These are phyloP conservation scores for Neoarthrinium moseri DNA, from an alignment of 2,329 filamentous ascomycete genomes.

Conservation along the genomic window DNA sequence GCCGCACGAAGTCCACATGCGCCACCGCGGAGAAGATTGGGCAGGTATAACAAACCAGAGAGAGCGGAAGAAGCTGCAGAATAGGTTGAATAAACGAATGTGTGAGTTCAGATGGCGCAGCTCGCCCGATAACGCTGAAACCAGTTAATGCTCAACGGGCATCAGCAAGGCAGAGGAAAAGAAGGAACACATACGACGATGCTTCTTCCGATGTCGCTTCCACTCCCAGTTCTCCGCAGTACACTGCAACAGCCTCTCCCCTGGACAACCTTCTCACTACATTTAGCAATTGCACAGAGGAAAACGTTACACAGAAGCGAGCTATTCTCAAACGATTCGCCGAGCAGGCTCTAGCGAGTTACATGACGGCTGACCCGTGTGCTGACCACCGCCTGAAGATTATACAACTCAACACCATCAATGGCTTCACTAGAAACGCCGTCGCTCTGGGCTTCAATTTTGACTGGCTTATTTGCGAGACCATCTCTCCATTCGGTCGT, in stretches of 20 bases:
- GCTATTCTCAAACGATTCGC: constrained; percentile 1
- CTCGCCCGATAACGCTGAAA: not conserved
- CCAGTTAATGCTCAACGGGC: too few relatives aligned
- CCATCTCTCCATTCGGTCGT: not conserved
- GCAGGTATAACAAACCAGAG: constrained; percentile 7
- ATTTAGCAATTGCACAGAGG: not conserved
- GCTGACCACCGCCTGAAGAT: constrained; percentile 6
- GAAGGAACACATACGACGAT: too few relatives aligned
- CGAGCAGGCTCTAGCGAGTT: constrained; percentile 8
- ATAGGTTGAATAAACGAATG: constrained; percentile 10
- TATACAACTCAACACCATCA: constrained; percentile 11
- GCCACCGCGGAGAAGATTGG: constrained; percentile 10
- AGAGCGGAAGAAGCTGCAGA: constrained; percentile 12
- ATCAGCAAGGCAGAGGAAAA: too few relatives aligned
- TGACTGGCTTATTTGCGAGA: constrained; percentile 8
- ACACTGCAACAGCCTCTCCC: too few relatives aligned
- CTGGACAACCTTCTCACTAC: too few relatives aligned
- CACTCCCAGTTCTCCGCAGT: too few relatives aligned
- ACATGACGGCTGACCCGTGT: not conserved
- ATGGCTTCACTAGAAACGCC: constrained; percentile 10
- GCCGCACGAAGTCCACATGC: constrained; percentile 3
- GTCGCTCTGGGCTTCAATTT: constrained; percentile 1
- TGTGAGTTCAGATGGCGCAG: not conserved
- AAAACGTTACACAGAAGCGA: not conserved
- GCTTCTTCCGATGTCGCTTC: too few relatives aligned